A percentile compares a stretch with the other conserved stretches of the same genome.
Evolutionary conservation across 257 asterid species (phyloP).

Genomic region (Solanum pennellii): DNA sequence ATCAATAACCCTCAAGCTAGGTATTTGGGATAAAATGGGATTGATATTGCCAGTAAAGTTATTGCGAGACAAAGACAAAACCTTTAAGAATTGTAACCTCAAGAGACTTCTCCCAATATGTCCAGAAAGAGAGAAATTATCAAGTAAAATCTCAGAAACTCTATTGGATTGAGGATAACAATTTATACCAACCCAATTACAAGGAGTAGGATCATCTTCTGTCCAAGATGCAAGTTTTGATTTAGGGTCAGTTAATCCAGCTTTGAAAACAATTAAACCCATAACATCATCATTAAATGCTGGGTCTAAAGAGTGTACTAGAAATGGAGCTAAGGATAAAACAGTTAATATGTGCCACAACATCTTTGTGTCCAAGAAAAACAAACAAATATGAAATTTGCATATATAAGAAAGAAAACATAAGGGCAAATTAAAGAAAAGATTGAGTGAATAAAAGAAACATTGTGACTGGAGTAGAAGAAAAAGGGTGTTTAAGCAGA

Average conservation of each 20-base stretch:
- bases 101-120: slow-evolving; percentile 52
- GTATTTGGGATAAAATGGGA: slow-evolving; percentile 42
- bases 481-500: too few species aligned
- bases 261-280: slow-evolving; percentile 69
- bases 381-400: neutral
- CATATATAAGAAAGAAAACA: neutral
- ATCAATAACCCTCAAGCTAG: slow-evolving; percentile 38
- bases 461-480: neutral
- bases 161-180: slow-evolving; percentile 46
- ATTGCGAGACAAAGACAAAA: slow-evolving; percentile 47
- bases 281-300: slow-evolving; percentile 78
- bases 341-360: slow-evolving; percentile 9
- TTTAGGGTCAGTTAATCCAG: slow-evolving; percentile 55
- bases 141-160: slow-evolving; percentile 51
- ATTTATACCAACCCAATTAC: slow-evolving; percentile 64
- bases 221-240: slow-evolving; percentile 57
- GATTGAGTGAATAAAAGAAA: neutral
- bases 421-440: neutral
- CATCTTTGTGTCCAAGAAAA: slow-evolving; percentile 3
- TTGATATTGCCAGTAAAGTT: slow-evolving; percentile 50
- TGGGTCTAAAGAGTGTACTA: slow-evolving; percentile 30
- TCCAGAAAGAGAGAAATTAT: slow-evolving; percentile 56
- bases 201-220: slow-evolving; percentile 58
- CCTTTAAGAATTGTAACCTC: slow-evolving; percentile 34
- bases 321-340: slow-evolving; percentile 15